Percentiles rank a stretch among this genome's conserved stretches.
Evolutionary conservation across 2,329 filamentous ascomycete genomes (phyloP).

Genomic region (Fusarium irregulare): DNA sequence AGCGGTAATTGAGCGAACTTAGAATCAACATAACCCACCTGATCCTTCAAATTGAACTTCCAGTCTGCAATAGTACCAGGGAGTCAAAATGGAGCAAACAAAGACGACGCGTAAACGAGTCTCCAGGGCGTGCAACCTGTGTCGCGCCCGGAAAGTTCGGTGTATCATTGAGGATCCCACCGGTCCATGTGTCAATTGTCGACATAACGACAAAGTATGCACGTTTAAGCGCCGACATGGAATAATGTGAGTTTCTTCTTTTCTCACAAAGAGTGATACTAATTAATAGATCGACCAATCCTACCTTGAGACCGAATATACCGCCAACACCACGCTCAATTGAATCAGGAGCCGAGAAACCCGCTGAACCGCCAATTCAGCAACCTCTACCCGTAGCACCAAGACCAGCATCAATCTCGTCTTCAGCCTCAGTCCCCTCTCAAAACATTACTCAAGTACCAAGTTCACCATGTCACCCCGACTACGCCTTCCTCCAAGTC

Average conservation of each 20-base stretch:
- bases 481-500: slow-evolving; percentile 40
- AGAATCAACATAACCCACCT: neutral
- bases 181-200: slow-evolving; percentile 44
- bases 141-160: slow-evolving; percentile 41
- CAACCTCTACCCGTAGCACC: neutral
- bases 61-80: accelerated
- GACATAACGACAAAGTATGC: slow-evolving; percentile 42
- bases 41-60: too few relatives aligned
- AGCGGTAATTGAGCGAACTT: neutral
- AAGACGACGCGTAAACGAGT: slow-evolving; percentile 36
- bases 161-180: slow-evolving; percentile 41
- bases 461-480: slow-evolving; percentile 27
- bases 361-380: neutral
- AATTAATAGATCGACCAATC: accelerated
- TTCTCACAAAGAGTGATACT: too few relatives aligned
- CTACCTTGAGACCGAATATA: neutral
- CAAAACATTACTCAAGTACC: neutral
- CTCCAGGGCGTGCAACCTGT: slow-evolving; percentile 39
- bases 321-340: slow-evolving; percentile 13
- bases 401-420: neutral
- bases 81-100: slow-evolving; percentile 8
- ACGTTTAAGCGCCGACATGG: slow-evolving; percentile 37
- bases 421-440: neutral
- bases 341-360: neutral
- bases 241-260: too few relatives aligned